Evolutionary conservation across 2,329 filamentous ascomycete genomes (phyloP).

Genomic region (Trichophyton benhamiae): DNA sequence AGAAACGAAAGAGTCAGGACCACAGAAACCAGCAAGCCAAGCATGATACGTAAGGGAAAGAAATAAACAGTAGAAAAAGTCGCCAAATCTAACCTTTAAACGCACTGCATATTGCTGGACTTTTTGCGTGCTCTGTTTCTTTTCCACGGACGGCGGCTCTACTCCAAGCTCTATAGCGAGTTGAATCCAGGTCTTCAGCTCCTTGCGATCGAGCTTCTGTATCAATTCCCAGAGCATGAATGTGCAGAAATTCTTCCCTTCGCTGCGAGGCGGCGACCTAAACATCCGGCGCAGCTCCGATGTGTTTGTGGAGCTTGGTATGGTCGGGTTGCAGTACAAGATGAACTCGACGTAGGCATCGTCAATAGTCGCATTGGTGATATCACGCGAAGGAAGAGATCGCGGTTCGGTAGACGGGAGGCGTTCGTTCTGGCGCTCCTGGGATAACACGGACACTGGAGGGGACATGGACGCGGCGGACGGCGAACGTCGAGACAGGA

Average conservation of each 20-base stretch:
- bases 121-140: slow-evolving; percentile 82
- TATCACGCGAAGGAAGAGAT: slow-evolving; percentile 52
- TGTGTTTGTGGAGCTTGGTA: slow-evolving; percentile 58
- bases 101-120: slow-evolving; percentile 90
- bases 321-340: slow-evolving; percentile 77
- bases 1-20: slow-evolving; percentile 1
- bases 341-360: slow-evolving; percentile 77
- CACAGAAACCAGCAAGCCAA: slow-evolving; percentile 1
- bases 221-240: slow-evolving; percentile 69
- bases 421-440: slow-evolving; percentile 19
- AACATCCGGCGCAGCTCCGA: slow-evolving; percentile 62
- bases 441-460: slow-evolving; percentile 21
- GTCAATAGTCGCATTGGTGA: slow-evolving; percentile 60
- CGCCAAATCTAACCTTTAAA: slow-evolving; percentile 53
- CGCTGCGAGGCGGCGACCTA: slow-evolving; percentile 67
- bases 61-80: background rate
- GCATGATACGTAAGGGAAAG: slow-evolving; percentile 9
- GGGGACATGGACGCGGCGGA: slow-evolving; percentile 32
- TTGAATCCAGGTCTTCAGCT: slow-evolving; percentile 88
- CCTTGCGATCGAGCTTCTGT: slow-evolving; percentile 61
- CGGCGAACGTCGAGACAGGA: slow-evolving; percentile 19
- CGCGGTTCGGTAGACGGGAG: slow-evolving; percentile 30
- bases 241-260: slow-evolving; percentile 73
- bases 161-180: slow-evolving; percentile 78
- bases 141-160: slow-evolving; percentile 65